Conservation (phyloP, 352 stramenopile genomes). For the Phytophthora cactorum region DNA sequence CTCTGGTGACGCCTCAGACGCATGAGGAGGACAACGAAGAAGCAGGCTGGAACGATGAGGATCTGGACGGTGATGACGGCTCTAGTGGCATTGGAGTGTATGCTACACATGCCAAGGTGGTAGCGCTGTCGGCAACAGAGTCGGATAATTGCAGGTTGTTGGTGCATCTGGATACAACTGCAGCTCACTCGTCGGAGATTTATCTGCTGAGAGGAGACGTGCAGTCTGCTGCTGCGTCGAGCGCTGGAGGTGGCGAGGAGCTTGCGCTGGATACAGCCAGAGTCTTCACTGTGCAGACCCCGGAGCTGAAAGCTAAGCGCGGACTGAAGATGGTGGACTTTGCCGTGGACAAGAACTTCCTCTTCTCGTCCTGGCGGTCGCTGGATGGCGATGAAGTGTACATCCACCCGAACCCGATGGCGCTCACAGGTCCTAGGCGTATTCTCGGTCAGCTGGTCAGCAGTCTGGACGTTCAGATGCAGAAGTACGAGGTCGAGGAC, state of each 20-base stretch:
- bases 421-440: conserved; percentile 60
- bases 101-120: conserved; percentile 63
- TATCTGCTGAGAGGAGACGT: conserved; percentile 69
- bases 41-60: conserved; percentile 44
- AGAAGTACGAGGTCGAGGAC: conserved; percentile 66
- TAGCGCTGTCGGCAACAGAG: conserved; percentile 57
- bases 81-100: conserved; percentile 33
- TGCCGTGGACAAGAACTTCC: conserved; percentile 63
- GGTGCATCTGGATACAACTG: conserved; percentile 68
- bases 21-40: conserved; percentile 25
- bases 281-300: conserved; percentile 53
- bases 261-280: conserved; percentile 56
- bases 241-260: conserved; percentile 38
- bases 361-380: conserved; percentile 80
- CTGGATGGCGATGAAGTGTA: conserved; percentile 63
- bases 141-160: conserved; percentile 69
- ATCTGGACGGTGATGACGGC: conserved; percentile 38
- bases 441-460: conserved; percentile 59
- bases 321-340: conserved; percentile 78
- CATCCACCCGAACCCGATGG: conserved; percentile 75
- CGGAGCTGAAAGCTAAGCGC: conserved; percentile 33
- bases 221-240: conserved; percentile 26
- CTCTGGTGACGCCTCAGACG: conserved; percentile 27
- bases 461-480: conserved; percentile 71
- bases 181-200: conserved; percentile 62